phyloP scores from a whole-genome alignment of 2,329 filamentous ascomycete species.

The Dactylellina leptospora region DNA sequence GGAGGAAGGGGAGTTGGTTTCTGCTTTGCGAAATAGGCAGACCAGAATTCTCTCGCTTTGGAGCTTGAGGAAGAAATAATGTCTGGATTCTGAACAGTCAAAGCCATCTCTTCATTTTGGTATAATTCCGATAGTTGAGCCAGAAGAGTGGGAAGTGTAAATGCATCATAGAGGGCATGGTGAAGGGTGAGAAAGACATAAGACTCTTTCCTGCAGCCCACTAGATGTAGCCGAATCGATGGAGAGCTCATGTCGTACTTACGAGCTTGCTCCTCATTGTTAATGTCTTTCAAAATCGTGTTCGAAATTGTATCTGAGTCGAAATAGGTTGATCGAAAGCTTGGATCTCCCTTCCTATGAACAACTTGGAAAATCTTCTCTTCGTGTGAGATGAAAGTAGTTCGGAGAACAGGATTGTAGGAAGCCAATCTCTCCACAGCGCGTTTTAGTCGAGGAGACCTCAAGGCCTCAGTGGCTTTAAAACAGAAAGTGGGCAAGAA shows the following conservation, averaged over 20 bases:
- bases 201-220: conserved; percentile 30
- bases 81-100: background rate
- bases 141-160: conserved; percentile 75
- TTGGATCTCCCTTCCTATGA: conserved; percentile 64
- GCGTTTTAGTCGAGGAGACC: conserved; percentile 62
- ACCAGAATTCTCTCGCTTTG: conserved; percentile 36
- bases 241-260: conserved; percentile 39
- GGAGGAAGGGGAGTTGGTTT: conserved; percentile 52
- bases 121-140: conserved; percentile 64
- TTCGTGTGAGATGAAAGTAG: conserved; percentile 69
- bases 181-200: conserved; percentile 71
- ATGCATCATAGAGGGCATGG: conserved; percentile 86
- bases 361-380: conserved; percentile 66
- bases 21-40: conserved; percentile 16
- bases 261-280: conserved; percentile 22
- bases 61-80: conserved; percentile 9
- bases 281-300: conserved; percentile 6
- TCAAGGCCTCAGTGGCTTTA: conserved; percentile 62
- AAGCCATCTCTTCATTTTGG: conserved; percentile 53
- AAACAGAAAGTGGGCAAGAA: conserved; percentile 81
- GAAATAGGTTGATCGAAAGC: conserved; percentile 49
- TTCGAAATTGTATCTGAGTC: conserved; percentile 12
- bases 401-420: conserved; percentile 73
- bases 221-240: conserved; percentile 37
- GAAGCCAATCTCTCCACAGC: conserved; percentile 72